Percentiles rank a stretch among this genome's conserved stretches.
These are phyloP conservation scores for Leccinum angustisporum DNA, from an alignment of 1,284 basidiomycete genomes.

Conservation along the genomic window DNA sequence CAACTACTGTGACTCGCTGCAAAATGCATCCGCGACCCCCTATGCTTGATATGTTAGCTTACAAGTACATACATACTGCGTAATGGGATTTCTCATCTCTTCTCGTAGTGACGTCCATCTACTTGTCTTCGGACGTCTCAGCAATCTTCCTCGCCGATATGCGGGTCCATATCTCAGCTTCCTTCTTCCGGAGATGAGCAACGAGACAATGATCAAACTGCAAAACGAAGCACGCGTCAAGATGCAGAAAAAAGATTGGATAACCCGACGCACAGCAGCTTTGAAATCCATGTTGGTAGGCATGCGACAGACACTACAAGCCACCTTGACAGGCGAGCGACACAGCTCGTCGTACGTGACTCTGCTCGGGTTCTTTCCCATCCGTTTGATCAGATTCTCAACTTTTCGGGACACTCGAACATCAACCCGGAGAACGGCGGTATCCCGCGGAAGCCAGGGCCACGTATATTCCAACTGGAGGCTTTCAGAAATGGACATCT, in stretches of 20 bases:
- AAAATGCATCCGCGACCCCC: slow-evolving; percentile 7
- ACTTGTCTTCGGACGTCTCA: not conserved
- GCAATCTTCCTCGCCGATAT: not conserved
- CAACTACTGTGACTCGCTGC: slow-evolving; percentile 8
- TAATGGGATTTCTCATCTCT: slow-evolving; percentile 15
- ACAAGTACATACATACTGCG: slow-evolving; percentile 19
- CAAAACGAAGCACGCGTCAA: not conserved
- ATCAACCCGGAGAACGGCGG: slow-evolving; percentile 11
- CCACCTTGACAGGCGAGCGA: slow-evolving; percentile 11
- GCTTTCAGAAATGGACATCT: not conserved
- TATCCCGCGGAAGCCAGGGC: slow-evolving; percentile 1
- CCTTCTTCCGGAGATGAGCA: not conserved
- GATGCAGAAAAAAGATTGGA: not conserved
- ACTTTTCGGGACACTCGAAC: slow-evolving; percentile 5
- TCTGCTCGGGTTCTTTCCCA: slow-evolving; percentile 12
- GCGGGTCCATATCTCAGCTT: not conserved
- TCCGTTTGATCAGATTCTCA: slow-evolving; percentile 14
- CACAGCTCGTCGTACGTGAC: not conserved
- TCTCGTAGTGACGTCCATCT: not conserved
- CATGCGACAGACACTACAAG: slow-evolving; percentile 12
- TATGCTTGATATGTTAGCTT: slow-evolving; percentile 10
- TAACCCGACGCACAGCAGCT: slow-evolving; percentile 5
- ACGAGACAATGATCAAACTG: slow-evolving; percentile 11
- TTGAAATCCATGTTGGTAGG: slow-evolving; percentile 10
- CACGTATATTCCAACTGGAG: not conserved